Evolutionary conservation across 176 grass and related monocot species (phyloP).

Genomic region (Triticum timopheevii): DNA sequence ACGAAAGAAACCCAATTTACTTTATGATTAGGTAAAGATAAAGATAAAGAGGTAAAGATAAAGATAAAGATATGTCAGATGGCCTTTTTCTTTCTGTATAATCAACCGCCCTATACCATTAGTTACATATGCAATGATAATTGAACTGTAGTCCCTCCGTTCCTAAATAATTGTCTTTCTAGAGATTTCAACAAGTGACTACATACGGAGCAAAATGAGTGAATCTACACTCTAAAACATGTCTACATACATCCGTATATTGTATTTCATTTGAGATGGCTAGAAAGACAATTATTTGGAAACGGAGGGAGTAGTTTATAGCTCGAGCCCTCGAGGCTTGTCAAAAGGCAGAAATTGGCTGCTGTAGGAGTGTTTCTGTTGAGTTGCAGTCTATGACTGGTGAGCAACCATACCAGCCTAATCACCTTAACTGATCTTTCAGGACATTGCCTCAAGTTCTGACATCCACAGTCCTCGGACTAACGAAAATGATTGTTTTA

Average conservation of each 20-base stretch:
- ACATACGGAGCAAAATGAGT: too few relatives aligned
- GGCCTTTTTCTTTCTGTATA: neutral
- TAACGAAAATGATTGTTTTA: neutral
- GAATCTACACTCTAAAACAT: too few relatives aligned
- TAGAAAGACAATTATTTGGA: too few relatives aligned
- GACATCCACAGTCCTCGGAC: slow-evolving; percentile 4
- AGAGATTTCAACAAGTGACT: too few relatives aligned
- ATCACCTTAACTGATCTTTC: neutral
- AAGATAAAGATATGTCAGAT: neutral
- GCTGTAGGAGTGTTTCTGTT: slow-evolving; percentile 6
- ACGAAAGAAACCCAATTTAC: too few relatives aligned
- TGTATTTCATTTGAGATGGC: too few relatives aligned
- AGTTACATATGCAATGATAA: neutral
- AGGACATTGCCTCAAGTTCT: neutral
- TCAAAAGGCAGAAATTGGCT: neutral
- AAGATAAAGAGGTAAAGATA: too few relatives aligned
- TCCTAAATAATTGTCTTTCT: too few relatives aligned
- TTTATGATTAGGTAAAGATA: too few relatives aligned
- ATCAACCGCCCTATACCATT: neutral
- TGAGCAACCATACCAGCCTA: neutral
- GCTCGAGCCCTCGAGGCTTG: neutral
- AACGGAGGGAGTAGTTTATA: neutral
- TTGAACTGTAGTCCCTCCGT: too few relatives aligned
- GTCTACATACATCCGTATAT: too few relatives aligned
- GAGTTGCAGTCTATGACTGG: neutral